These are phyloP conservation scores for Amorphotheca resinae DNA, from an alignment of 495 filamentous ascomycete genomes.

Conservation along the genomic window DNA sequence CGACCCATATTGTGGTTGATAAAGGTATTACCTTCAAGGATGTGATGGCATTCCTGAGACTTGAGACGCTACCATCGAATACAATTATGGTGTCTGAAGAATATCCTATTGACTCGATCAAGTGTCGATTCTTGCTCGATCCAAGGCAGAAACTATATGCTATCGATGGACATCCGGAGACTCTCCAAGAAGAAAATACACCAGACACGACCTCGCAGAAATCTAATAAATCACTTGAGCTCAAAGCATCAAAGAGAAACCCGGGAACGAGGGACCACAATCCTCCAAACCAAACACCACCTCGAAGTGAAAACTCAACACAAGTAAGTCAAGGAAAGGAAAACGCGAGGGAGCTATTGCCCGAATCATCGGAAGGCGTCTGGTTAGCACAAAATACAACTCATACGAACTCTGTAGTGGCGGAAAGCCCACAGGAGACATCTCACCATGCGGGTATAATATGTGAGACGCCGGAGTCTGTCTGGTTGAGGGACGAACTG, in stretches of 20 bases:
- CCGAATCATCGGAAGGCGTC: neutral
- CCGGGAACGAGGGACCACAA: conserved; percentile 10
- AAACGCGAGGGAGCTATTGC: neutral
- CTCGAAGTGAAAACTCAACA: conserved; percentile 3
- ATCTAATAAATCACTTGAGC: conserved; percentile 4
- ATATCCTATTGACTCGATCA: conserved; percentile 70
- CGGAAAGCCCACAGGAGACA: neutral
- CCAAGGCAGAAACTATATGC: conserved; percentile 44
- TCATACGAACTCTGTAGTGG: neutral
- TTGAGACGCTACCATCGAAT: conserved; percentile 15
- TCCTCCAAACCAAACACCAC: conserved; percentile 11
- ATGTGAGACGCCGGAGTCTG: neutral
- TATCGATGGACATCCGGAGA: conserved; percentile 1
- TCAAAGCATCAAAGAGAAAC: conserved; percentile 7
- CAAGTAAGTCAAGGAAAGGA: neutral
- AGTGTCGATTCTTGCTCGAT: conserved; percentile 39
- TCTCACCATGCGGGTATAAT: neutral
- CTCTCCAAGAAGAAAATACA: neutral
- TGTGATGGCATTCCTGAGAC: conserved; percentile 46
- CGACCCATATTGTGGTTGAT: conserved; percentile 75
- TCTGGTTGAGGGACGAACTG: conserved; percentile 30
- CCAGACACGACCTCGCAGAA: neutral
- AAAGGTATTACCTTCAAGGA: conserved; percentile 51
- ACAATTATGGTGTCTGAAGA: conserved; percentile 57
- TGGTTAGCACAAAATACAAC: neutral